Percentiles rank a stretch among this genome's conserved stretches.
These are phyloP conservation scores for Trametes versicolor DNA, from an alignment of 1,284 basidiomycete species.

Conservation along the genomic window DNA sequence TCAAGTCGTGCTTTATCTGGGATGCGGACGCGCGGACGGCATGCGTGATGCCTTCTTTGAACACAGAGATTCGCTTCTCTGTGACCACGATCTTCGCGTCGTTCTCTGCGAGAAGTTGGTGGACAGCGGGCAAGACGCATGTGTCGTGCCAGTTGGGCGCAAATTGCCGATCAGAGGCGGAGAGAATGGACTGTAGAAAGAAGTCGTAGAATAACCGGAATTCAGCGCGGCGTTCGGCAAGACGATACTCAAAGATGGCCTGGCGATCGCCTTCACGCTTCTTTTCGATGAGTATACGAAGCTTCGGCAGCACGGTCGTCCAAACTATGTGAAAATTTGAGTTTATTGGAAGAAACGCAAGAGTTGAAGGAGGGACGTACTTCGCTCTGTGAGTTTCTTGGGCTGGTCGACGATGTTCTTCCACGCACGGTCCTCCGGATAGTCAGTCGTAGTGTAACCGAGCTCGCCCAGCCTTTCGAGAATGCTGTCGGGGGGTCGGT, in stretches of 20 bases:
- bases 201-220: not conserved
- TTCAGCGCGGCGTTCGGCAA: slow-evolving; percentile 11
- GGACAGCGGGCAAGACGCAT: slow-evolving; percentile 2
- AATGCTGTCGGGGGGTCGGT: slow-evolving; percentile 3
- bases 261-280: not conserved
- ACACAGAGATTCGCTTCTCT: not conserved
- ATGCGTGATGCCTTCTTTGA: not conserved
- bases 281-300: slow-evolving; percentile 6
- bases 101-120: slow-evolving; percentile 1
- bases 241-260: not conserved
- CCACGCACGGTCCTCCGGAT: slow-evolving; percentile 15
- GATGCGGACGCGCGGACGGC: not conserved
- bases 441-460: slow-evolving; percentile 18
- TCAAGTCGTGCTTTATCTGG: slow-evolving; percentile 5
- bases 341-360: not conserved
- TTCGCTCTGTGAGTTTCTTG: slow-evolving; percentile 6
- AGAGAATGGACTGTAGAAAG: not conserved
- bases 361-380: not conserved
- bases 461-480: slow-evolving; percentile 4
- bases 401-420: slow-evolving; percentile 15
- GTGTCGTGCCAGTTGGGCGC: slow-evolving; percentile 19
- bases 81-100: not conserved
- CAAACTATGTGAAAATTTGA: slow-evolving; percentile 7
- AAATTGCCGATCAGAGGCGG: not conserved
- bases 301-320: slow-evolving; percentile 14